Percentiles rank a stretch among this genome's conserved stretches.
phyloP scores from a whole-genome alignment of 306 rosid species.

The Fragaria iinumae region DNA sequence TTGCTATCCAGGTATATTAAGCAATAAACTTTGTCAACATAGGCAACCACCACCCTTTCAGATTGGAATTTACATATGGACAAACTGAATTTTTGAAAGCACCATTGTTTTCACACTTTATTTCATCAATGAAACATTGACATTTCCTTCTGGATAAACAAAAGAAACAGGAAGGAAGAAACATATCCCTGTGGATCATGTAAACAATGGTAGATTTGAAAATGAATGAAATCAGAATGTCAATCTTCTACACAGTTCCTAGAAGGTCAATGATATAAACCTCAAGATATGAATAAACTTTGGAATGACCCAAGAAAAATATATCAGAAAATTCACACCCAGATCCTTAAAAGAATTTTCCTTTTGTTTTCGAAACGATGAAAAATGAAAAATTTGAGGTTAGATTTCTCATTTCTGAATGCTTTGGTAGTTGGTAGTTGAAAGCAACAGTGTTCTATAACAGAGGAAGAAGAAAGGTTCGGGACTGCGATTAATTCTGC shows the following conservation, averaged over 20 bases:
- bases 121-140: background rate
- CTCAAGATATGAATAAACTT: background rate
- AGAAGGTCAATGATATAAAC: background rate
- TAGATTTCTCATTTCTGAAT: no score
- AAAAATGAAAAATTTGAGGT: background rate
- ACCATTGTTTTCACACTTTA: background rate
- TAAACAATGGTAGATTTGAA: background rate
- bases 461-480: background rate
- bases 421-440: background rate
- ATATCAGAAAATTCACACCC: background rate
- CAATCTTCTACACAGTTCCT: background rate
- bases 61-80: background rate
- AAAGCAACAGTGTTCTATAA: background rate
- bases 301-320: background rate
- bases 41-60: background rate
- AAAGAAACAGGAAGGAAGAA: background rate
- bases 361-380: background rate
- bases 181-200: background rate
- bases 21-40: background rate
- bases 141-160: background rate
- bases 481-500: no score
- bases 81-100: background rate
- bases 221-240: background rate
- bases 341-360: background rate
- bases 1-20: background rate